Base-by-base conservation (phyloP, 2,329 filamentous ascomycete genomes). In the Lecanicillium sp. region DNA sequence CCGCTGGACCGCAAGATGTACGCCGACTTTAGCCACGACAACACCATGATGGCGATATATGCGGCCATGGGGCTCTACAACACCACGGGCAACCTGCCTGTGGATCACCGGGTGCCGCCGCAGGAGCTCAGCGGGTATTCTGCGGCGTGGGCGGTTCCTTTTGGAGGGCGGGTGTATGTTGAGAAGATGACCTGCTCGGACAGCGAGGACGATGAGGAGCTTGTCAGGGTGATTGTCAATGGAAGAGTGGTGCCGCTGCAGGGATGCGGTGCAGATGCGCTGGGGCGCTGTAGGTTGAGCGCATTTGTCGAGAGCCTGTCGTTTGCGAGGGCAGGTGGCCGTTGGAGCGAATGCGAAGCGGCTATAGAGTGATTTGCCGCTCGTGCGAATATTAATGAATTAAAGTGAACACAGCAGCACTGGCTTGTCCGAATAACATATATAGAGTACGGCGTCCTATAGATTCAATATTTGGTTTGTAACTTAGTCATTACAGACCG, bases 21-120 rank as follows among this genome's bases (percentile, higher is more conserved):
- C 53, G 88, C 87, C 0, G 89, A 96, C 60, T 95, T 96, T 55
- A 86, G 81, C 46, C 89, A 96, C 60, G 89, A 96, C 61, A 95
- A 94, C 58, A 80, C 84, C 54, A 87, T 96, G 79, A 77, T 76
- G 20, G 73, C 74, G 7, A 77, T 94, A 6, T 84, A 84, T 54
- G 79, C 78, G 5, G 87, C 87, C 0, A 55, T 96, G 46, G 85
- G 87, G 0, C 64, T 95, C 18, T 94, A 87, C 62, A 84, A 88
- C 48, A 62, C 60, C 31, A 86, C 78, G 0, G 52, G 56, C 12
- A 65, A 71, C 10, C 62, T 83, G 17, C 68, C 72, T 3, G 71
- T 69, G 17, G 65, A 64, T 3, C 66, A 65, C 6, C 58, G 77
- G 18, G 56, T 71, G 29, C 64, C 71, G 31, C 67, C 74, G 0